Conservation (phyloP, 495 filamentous ascomycete species). For the Cudoniella acicularis region DNA sequence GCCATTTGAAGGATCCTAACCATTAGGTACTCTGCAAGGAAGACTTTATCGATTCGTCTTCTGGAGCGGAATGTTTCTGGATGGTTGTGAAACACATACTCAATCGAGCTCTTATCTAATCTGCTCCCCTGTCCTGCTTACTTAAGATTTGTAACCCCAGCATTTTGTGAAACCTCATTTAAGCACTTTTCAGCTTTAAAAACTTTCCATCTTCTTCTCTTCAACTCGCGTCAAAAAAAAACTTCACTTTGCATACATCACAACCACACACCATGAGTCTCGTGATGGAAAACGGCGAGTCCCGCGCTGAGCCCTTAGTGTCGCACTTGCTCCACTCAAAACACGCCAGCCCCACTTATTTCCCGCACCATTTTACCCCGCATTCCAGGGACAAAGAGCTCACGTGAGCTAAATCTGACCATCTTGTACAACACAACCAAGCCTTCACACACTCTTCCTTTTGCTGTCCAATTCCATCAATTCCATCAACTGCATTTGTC, state of each 20-base stretch:
- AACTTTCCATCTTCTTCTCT: background rate
- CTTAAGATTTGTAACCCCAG: no score
- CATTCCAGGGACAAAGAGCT: slow-evolving; percentile 4
- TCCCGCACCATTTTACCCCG: slow-evolving; percentile 4
- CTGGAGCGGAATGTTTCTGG: no score
- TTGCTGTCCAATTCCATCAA: background rate
- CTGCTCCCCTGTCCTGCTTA: no score
- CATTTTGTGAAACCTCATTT: no score
- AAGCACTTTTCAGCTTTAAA: background rate
- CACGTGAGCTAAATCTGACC: slow-evolving; percentile 8
- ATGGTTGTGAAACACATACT: no score
- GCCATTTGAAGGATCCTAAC: no score
- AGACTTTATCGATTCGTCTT: no score
- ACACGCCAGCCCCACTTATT: background rate
- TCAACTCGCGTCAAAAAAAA: no score
- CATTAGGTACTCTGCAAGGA: no score
- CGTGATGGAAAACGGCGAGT: background rate
- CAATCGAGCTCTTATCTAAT: no score
- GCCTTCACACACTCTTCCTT: background rate
- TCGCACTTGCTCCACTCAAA: background rate
- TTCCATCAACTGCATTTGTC: slow-evolving; percentile 4
- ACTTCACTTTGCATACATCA: no score
- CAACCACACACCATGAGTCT: background rate
- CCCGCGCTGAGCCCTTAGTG: background rate
- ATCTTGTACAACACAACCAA: slow-evolving; percentile 2